Percentiles rank a stretch among this genome's conserved stretches.
Conservation (phyloP, 306 rosid species). For the Rosa persica region DNA sequence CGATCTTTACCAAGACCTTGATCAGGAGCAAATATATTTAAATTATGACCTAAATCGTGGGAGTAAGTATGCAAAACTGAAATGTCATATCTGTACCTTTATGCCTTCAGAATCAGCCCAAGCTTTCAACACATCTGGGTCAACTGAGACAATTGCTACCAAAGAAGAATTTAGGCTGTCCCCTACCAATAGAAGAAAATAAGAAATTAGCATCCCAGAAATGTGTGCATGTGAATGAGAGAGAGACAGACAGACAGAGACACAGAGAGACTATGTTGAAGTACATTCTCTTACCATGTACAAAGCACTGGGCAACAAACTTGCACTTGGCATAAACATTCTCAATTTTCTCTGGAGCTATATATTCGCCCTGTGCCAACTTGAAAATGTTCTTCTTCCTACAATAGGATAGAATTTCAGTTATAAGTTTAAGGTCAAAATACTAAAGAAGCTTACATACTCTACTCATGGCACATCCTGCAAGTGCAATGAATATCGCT, state of each 20-base stretch:
- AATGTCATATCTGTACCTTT: constrained; percentile 41
- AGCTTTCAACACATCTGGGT: constrained; percentile 64
- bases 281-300: constrained; percentile 67
- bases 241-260: background rate
- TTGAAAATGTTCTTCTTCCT: constrained; percentile 99
- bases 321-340: constrained; percentile 90
- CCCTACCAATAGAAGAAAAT: constrained; percentile 45
- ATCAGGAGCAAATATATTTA: constrained; percentile 5
- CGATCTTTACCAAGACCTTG: background rate
- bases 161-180: constrained; percentile 89
- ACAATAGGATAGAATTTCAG: constrained; percentile 20
- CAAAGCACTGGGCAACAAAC: constrained; percentile 81
- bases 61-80: constrained; percentile 1
- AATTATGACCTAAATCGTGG: background rate
- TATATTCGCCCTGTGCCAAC: constrained; percentile 99
- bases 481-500: background rate
- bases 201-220: constrained; percentile 31
- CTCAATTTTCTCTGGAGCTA: constrained; percentile 98
- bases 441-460: background rate
- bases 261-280: background rate
- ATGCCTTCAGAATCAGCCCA: constrained; percentile 90
- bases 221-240: background rate
- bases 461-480: background rate
- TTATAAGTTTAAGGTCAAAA: constrained; percentile 7
- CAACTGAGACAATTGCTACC: constrained; percentile 83